Base-by-base conservation (phyloP, 805 yeast genomes). In the Zygosaccharomyces bisporus region DNA sequence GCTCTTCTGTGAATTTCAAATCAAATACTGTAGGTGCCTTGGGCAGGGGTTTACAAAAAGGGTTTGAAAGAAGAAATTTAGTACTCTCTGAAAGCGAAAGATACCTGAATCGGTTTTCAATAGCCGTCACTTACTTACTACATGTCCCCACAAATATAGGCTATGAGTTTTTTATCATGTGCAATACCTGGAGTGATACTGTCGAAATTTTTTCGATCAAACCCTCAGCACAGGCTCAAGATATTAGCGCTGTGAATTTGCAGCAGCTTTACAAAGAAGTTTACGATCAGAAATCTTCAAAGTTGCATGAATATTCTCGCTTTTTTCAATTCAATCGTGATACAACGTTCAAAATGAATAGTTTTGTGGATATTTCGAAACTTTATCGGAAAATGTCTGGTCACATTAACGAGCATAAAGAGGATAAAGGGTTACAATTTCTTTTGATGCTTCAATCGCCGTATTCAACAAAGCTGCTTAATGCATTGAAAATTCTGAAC, bases 11-110 rank as follows among this genome's bases (percentile, higher is more conserved):
- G 16, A 72, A 73, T 12, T 83, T 90, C 51, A 86, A 80, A 50
- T 82, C 83, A 35, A 69, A 79, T 1, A 72, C 76, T 44, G 76
- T 86, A n/a, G 96, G 97, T 6, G 80, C 89, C 0, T 69, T 95
- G 7, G 95, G 97, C 6, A 78, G 76, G 55, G 95, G 96, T 21
- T 68, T 93, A 45, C 89, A 86, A 54, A 75, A 76, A 46, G 99
- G 99, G 0, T 95, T 95, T 63, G 79, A 83, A 10, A 58, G 76
- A 44, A 77, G 77, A 40, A 80, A 81, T 61, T 63, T 79, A 27
- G 67, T 69, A 21, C 59, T 66, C 42, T 66, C 74, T 4, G 76
- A 78, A 4, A 58, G 75, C 10, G 72, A 70, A 3, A 63, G 70
- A 34, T 87, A 88, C 55, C 65, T 88, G 51, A 65, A 70, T 39